Evolutionary conservation across 495 filamentous ascomycete species (phyloP).

Genomic region (Hapsidospora chrysogenum): DNA sequence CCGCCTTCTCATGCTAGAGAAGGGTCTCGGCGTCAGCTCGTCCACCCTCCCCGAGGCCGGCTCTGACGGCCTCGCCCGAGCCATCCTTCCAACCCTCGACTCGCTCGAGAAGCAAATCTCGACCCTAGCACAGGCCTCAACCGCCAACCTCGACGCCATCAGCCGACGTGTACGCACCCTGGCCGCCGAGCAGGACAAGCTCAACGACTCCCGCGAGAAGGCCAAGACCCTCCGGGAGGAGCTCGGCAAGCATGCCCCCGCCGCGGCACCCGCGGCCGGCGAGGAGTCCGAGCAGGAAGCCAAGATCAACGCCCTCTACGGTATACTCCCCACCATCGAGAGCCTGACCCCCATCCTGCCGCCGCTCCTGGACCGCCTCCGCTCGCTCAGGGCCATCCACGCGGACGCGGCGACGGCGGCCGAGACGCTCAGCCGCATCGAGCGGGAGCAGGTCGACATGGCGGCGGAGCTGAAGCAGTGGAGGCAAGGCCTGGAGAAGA

Average conservation of each 20-base stretch:
- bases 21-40: slow-evolving; percentile 59
- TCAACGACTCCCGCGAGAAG: slow-evolving; percentile 54
- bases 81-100: slow-evolving; percentile 68
- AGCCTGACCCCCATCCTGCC: slow-evolving; percentile 72
- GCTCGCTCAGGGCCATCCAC: slow-evolving; percentile 72
- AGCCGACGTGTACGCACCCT: slow-evolving; percentile 57
- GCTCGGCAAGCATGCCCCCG: slow-evolving; percentile 26
- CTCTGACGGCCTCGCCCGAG: slow-evolving; percentile 35
- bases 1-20: slow-evolving; percentile 63
- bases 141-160: slow-evolving; percentile 55
- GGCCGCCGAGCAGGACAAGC: slow-evolving; percentile 60
- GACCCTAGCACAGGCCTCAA: slow-evolving; percentile 45
- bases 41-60: slow-evolving; percentile 47
- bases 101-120: slow-evolving; percentile 54
- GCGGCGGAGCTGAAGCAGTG: slow-evolving; percentile 67
- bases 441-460: slow-evolving; percentile 71
- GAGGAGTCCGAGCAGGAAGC: slow-evolving; percentile 51
- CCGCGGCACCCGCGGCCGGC: too few species aligned
- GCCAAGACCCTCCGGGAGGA: slow-evolving; percentile 51
- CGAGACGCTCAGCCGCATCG: slow-evolving; percentile 58
- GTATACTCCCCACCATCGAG: slow-evolving; percentile 77
- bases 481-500: slow-evolving; percentile 63
- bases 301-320: slow-evolving; percentile 87
- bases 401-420: slow-evolving; percentile 73
- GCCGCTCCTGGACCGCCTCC: slow-evolving; percentile 65